Base-by-base conservation (phyloP, 1,139 yeast species). In the Chernovozyma aurita region DNA sequence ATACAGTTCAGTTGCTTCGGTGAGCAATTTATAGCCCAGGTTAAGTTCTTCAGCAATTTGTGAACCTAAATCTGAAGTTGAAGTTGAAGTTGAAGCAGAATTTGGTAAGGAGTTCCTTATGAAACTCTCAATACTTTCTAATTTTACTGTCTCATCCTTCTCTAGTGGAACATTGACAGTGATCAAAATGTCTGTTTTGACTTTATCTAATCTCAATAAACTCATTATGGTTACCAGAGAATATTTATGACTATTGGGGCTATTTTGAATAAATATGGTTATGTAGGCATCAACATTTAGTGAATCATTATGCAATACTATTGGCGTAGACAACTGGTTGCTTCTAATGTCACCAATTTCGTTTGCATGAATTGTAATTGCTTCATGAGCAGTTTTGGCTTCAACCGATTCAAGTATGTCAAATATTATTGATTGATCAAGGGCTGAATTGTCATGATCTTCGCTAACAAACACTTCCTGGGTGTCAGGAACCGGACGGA, bases 401-500 rank as follows among this genome's bases (percentile, higher is more conserved):
- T 66, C 73, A 0, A 80, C 77, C 29, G 61, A 52, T 52, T 87
- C 94, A 47, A 86, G 59, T 16, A 88, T 59, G 48, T 88, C 96
- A 29, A 87, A 57, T 14, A 87, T 80, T 12, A 87, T 53, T 13
- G 90, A 75, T 44, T 76, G 80, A 41, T 82, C 79, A 32, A 57
- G 52, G 30, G 63, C 58, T 33, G 67, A 46, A 38, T 65, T 59
- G 13, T 49, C 48, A 15, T 51, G 50, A 1, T 59, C 52, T 39
- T 64, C 70, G 49, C 47, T 32, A 17, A 86, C 74, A 52, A 73
- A 88, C 21, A 86, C 95, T 54, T 88, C 97, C 53, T 88, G 96
- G 2, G 85, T 80, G 50, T 88, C 95, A 0, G 97, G 96, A 2
- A 88, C 78, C 43, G 85, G 85, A 40, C 97, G 66, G 36, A 87